These are phyloP conservation scores for Rhodomyrtus psidioides DNA, from an alignment of 441 rosid genomes.

Conservation along the genomic window DNA sequence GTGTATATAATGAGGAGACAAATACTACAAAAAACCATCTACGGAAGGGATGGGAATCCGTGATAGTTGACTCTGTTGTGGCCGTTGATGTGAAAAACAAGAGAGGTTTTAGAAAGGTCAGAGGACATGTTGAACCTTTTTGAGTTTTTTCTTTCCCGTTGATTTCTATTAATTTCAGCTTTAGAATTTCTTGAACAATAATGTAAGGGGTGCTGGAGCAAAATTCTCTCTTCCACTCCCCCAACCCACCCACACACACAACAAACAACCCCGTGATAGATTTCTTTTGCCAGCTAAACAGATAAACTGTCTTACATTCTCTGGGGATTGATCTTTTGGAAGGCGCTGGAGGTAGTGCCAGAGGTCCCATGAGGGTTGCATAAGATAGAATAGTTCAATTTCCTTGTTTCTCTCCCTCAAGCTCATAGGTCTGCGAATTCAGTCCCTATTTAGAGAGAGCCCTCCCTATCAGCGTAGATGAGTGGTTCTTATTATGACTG, in stretches of 20 bases:
- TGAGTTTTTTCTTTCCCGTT: neutral
- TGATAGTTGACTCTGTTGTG: slow-evolving; percentile 70
- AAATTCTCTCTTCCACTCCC: too few relatives aligned
- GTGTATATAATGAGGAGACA: slow-evolving; percentile 50
- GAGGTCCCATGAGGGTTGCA: neutral
- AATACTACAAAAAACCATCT: slow-evolving; percentile 20
- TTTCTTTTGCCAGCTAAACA: neutral
- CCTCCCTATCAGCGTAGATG: neutral
- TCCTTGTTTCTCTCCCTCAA: neutral
- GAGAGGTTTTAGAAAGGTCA: slow-evolving; percentile 68
- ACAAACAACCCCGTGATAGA: too few relatives aligned
- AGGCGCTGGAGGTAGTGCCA: neutral
- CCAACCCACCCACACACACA: too few relatives aligned
- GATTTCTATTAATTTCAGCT: neutral
- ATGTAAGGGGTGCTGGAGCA: neutral
- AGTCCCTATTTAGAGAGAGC: neutral
- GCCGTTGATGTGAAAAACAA: slow-evolving; percentile 73
- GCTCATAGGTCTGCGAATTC: neutral
- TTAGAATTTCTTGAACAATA: neutral
- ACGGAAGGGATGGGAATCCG: slow-evolving; percentile 77
- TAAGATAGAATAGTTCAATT: neutral
- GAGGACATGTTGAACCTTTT: neutral
- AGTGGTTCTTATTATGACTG: neutral
- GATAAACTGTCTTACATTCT: too few relatives aligned
- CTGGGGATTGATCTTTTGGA: too few relatives aligned